Evolutionary conservation across 2,329 filamentous ascomycete genomes (phyloP), one percentile per base, ranked within the genome.

Genomic region (Calonectria ilicicola): DNA sequence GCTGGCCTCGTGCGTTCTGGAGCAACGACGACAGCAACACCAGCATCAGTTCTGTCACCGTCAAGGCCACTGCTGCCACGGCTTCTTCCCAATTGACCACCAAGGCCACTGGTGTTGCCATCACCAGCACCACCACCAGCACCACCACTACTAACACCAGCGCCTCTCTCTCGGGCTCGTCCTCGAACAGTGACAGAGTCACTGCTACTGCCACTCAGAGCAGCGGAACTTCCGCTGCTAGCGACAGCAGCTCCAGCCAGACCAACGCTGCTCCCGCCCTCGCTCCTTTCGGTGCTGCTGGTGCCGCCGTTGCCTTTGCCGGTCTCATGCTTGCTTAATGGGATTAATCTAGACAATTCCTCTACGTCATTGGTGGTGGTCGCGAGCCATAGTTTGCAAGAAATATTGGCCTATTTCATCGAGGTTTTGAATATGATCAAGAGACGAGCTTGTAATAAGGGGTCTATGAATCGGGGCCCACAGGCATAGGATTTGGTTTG

Each of bases 1-100:
- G 80, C 71, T 85, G 85, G 76, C 46, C 80, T 40, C 32, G 53
- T 4, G 53, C 32, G 35, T 5, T 4, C 35, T 60, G 53, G 53
- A 60, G 26, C 35, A 19, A 60, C 32, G 21, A 26, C 15, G 53
- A 60, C n/a, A 77, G 75, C 62, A 78, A 78, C 38, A 79, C 83
- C 19, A 76, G 72, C 2, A 23, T 73, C 17, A 81, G 79, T 63
- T 64, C 78, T 42, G 72, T 84, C 75, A 80, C 77, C 19, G 83
- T 84, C 63, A 70, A 76, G 14, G 84, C 82, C 46, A 79, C 78
- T 9, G 77, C 76, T 10, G 79, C 81, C n/a, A 84, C 81, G 10
- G 80, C 80, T 65, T 72, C 80, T 42, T 78, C 64, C 46, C 81
- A 85, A 75, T 75, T 84, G 67, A 84, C 83, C 21, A 84, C 81